Base-by-base conservation (phyloP, 371 early-diverging fungal species). In the Mortierella sp. region DNA sequence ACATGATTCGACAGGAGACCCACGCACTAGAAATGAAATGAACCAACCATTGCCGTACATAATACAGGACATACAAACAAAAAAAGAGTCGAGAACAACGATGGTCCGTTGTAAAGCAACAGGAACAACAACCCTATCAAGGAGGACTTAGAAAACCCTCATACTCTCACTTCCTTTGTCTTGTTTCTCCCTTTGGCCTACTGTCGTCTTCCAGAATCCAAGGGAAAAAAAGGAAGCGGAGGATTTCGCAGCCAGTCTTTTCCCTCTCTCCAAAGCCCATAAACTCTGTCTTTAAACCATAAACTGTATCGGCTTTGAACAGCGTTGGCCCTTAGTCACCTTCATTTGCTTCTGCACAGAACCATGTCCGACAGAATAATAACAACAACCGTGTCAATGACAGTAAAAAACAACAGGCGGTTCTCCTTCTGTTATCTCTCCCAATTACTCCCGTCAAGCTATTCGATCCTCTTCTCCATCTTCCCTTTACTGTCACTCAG, bases 271-370 rank as follows among this genome's bases (percentile, higher is more conserved):
- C 16, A 32, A 49, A 49, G 18, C 12, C 27, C n/a, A 24, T 32
- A 10, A 71, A 48, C 72, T 49, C 21, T 71, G 71, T 44, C 49
- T 63, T 38, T 35, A 63, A 63, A 63, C 65, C 38, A 35, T 63
- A 63, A 63, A 63, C 35, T 21, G 35, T 35, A 63, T 35, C 38
- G 8, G 3, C 38, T 35, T 63, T 16, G 65, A 60, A 35, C 65
- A 35, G 7, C 7, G 65, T 63, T 63, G 65, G 21, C 29, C 49
- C 49, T 49, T 71, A 48, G 72, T 43, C 32, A 49, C 46, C 71
- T 11, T 43, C 72, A 71, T 49, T 71, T 44, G 72, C 49, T 71
- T 44, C 72, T 32, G 72, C 72, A 71, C 48, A 48, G 32, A 48
- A 48, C 35, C 49, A 21, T 71, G 29, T 32, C 60, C 14, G 5